Evolutionary conservation across 352 stramenopile genomes (phyloP).

Genomic region (Phytopythium cucurbitacearum): DNA sequence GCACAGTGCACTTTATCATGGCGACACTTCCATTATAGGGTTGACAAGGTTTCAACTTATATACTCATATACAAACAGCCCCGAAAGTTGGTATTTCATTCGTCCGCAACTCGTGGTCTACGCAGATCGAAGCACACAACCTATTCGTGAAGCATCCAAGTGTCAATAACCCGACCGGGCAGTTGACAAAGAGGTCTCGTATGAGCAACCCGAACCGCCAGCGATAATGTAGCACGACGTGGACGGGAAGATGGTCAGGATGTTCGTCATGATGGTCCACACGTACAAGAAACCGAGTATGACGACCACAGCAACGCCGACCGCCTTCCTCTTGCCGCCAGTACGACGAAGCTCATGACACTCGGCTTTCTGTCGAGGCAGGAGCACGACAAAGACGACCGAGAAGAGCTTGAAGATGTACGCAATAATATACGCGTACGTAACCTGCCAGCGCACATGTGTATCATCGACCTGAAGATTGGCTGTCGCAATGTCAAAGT

Average conservation of each 20-base stretch:
- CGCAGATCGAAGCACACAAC: too few relatives aligned
- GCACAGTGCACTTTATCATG: too few relatives aligned
- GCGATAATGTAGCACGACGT: constrained; percentile 49
- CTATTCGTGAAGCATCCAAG: too few relatives aligned
- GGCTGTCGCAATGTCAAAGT: constrained; percentile 50
- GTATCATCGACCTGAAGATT: constrained; percentile 29
- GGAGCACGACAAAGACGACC: constrained; percentile 35
- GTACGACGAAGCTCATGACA: constrained; percentile 31
- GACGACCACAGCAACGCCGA: constrained; percentile 25
- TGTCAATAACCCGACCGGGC: too few relatives aligned
- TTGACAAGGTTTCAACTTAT: too few relatives aligned
- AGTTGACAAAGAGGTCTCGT: too few relatives aligned
- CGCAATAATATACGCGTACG: constrained; percentile 51
- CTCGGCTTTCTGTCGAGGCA: constrained; percentile 50
- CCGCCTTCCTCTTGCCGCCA: constrained; percentile 33
- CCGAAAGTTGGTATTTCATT: too few relatives aligned
- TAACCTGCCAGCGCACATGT: constrained; percentile 40
- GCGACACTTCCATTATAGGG: too few relatives aligned
- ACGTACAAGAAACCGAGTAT: constrained; percentile 37
- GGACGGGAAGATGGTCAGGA: constrained; percentile 41
- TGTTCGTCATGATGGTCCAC: constrained; percentile 63
- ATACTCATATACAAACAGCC: too few relatives aligned
- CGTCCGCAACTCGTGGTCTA: too few relatives aligned
- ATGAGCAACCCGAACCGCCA: constrained; percentile 38
- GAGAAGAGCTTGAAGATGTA: constrained; percentile 49